phyloP scores from a whole-genome alignment of 2,329 filamentous ascomycete genomes.

The Diaporthe amygdali region DNA sequence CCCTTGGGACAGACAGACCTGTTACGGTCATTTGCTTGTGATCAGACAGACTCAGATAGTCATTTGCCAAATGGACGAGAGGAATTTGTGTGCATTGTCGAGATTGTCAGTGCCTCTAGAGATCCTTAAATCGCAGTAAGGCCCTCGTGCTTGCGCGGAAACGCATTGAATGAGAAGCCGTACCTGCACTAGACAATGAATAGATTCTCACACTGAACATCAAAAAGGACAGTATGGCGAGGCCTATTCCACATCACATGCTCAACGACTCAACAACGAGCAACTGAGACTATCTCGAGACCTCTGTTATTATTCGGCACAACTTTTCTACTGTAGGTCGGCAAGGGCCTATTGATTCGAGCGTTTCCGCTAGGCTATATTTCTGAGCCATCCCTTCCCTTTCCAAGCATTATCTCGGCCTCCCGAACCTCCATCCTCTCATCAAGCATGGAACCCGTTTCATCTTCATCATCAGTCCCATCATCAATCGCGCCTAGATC shows the following conservation, averaged over 20 bases:
- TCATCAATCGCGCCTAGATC: slow-evolving; percentile 28
- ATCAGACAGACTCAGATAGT: background rate
- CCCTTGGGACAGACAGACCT: background rate
- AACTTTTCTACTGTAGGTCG: background rate
- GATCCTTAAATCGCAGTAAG: too few species aligned
- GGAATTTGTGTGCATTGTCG: background rate
- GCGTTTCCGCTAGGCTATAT: background rate
- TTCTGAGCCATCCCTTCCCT: slow-evolving; percentile 14
- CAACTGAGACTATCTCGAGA: too few species aligned
- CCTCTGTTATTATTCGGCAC: background rate
- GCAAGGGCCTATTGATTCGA: background rate
- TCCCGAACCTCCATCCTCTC: slow-evolving; percentile 36
- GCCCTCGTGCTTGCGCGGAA: background rate
- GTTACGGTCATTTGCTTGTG: background rate
- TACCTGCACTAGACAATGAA: too few species aligned
- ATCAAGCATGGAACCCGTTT: slow-evolving; percentile 32
- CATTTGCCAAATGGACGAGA: background rate
- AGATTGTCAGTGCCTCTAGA: background rate
- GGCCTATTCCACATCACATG: too few species aligned
- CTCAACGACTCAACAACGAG: too few species aligned
- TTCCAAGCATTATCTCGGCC: slow-evolving; percentile 30
- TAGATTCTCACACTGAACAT: too few species aligned
- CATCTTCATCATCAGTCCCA: slow-evolving; percentile 43
- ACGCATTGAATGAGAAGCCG: too few species aligned
- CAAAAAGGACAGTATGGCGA: too few species aligned